Conservation (phyloP, 345 rosid genomes). For the Moricandia moricandioides region DNA sequence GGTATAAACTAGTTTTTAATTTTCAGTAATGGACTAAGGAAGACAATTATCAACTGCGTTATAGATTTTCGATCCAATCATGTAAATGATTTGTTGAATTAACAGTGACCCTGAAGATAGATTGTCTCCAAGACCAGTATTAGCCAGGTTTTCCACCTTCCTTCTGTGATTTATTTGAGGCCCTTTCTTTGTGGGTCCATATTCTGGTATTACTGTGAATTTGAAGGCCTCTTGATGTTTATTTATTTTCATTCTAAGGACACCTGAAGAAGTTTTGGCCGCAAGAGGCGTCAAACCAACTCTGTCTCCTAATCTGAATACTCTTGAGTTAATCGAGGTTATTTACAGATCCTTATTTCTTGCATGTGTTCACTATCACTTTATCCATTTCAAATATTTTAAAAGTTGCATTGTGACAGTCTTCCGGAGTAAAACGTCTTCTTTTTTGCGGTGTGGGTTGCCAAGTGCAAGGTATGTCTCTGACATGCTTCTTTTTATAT, state of each 20-base stretch:
- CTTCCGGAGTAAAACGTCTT: conserved; percentile 92
- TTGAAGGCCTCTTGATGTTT: conserved; percentile 6
- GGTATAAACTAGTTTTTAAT: conserved; percentile 41
- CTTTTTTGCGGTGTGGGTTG: conserved; percentile 98
- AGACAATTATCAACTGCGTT: background rate
- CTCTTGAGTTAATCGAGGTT: conserved; percentile 90
- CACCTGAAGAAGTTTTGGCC: conserved; percentile 95
- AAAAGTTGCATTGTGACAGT: conserved; percentile 40
- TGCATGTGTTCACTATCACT: background rate
- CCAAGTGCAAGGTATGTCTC: conserved; percentile 82
- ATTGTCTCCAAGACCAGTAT: conserved; percentile 80
- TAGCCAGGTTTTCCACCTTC: conserved; percentile 63
- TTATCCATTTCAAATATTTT: background rate
- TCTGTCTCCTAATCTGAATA: conserved; percentile 84
- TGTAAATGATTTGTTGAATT: conserved; percentile 1
- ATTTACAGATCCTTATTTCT: conserved; percentile 23
- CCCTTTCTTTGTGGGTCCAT: background rate
- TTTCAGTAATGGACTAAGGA: background rate
- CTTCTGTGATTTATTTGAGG: conserved; percentile 11
- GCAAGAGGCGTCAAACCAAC: conserved; percentile 97
- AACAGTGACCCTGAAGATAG: conserved; percentile 91
- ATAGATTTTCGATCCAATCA: background rate
- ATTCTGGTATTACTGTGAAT: background rate
- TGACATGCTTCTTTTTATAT: conserved; percentile 15
- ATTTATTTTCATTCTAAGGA: conserved; percentile 41